A percentile compares a stretch with the other conserved stretches of the same genome.
Conservation (phyloP, 768 basidiomycete species). For the Suillus weaverae region DNA sequence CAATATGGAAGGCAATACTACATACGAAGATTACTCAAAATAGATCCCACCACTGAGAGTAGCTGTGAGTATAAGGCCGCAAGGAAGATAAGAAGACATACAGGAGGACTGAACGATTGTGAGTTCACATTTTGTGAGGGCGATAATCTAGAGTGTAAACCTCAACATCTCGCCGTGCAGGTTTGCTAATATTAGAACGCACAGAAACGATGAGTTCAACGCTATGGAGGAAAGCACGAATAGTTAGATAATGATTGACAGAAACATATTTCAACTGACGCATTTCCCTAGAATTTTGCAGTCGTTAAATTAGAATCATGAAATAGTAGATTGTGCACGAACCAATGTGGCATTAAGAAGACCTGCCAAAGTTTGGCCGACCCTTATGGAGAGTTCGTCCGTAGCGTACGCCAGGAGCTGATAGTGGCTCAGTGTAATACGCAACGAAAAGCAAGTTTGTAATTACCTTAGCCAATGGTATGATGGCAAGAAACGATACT, state of each 20-base stretch:
- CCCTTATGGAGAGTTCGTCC: slow-evolving; percentile 78
- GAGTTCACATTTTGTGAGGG: slow-evolving; percentile 79
- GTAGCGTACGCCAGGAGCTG: slow-evolving; percentile 83
- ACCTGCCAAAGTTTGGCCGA: slow-evolving; percentile 82
- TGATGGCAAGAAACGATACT: slow-evolving; percentile 81
- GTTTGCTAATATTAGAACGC: slow-evolving; percentile 24
- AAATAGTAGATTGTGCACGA: slow-evolving; percentile 20
- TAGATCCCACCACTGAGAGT: slow-evolving; percentile 70
- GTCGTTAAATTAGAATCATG: slow-evolving; percentile 1
- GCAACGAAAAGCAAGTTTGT: background rate
- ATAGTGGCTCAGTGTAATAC: background rate
- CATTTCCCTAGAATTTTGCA: slow-evolving; percentile 25
- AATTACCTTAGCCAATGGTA: slow-evolving; percentile 76
- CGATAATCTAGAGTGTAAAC: slow-evolving; percentile 57
- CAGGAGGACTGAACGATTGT: slow-evolving; percentile 78
- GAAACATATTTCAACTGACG: slow-evolving; percentile 19
- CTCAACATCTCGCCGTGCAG: background rate
- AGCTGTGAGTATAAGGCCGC: slow-evolving; percentile 5
- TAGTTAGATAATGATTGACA: background rate
- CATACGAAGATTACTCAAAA: slow-evolving; percentile 73
- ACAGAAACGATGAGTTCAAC: slow-evolving; percentile 73
- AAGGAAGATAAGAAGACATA: slow-evolving; percentile 35
- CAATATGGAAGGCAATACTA: background rate
- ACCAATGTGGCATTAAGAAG: slow-evolving; percentile 85
- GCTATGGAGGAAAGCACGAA: slow-evolving; percentile 22